phyloP scores from a whole-genome alignment of 192 early-diverging fungal genomes.

The Backusella parvicylindrica region DNA sequence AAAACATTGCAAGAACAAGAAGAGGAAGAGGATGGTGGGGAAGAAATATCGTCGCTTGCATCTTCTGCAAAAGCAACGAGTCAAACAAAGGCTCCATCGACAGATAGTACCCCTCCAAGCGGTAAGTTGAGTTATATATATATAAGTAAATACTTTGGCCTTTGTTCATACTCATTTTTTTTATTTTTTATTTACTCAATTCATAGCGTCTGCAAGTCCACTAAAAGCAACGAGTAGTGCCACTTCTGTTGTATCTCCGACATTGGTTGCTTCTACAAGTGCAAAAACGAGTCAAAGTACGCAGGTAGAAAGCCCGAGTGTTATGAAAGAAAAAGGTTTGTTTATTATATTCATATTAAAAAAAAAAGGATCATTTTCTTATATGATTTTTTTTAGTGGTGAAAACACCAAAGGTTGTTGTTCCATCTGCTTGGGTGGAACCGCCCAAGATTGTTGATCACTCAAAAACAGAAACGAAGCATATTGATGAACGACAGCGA shows the following conservation, averaged over 20 bases:
- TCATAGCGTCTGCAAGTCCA: not conserved
- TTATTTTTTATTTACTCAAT: too few species aligned
- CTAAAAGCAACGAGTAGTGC: not conserved
- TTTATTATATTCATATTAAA: not conserved
- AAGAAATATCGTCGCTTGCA: not conserved
- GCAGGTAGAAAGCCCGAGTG: conserved; percentile 6
- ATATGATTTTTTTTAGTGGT: not conserved
- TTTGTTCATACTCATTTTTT: not conserved
- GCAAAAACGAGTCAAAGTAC: conserved; percentile 20
- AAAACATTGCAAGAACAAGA: conserved; percentile 39
- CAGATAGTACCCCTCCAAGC: not conserved
- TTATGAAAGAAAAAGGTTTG: conserved; percentile 22
- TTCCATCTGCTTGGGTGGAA: conserved; percentile 30
- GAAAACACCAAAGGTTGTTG: not conserved
- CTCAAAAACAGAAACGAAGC: conserved; percentile 3
- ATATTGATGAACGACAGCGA: conserved; percentile 14
- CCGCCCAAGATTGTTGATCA: conserved; percentile 35
- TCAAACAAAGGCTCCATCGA: not conserved
- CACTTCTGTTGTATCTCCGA: not conserved
- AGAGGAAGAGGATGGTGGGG: conserved; percentile 11
- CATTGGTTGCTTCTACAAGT: not conserved
- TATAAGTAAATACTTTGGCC: not conserved
- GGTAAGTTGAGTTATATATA: not conserved
- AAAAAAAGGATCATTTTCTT: too few species aligned
- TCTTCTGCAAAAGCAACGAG: not conserved